Evolutionary conservation across 2,329 filamentous ascomycete genomes (phyloP).

Genomic region (Colletotrichum shisoi): DNA sequence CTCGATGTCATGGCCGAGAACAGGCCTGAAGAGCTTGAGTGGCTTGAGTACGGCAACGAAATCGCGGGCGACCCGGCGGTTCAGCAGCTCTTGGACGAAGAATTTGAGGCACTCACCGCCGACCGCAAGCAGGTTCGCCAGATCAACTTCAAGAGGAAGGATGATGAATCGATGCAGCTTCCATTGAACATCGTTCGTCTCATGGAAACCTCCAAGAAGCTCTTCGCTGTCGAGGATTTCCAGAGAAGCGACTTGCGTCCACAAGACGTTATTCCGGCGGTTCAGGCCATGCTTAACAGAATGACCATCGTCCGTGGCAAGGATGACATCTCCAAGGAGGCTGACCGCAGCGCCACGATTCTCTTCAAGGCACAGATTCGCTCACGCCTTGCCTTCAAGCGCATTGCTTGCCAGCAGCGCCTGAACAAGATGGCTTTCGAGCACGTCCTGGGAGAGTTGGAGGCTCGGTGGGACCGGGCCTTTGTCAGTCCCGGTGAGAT

Average conservation of each 20-base stretch:
- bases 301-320: constrained; percentile 86
- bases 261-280: constrained; percentile 81
- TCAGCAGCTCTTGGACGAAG: constrained; percentile 84
- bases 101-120: constrained; percentile 80
- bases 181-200: constrained; percentile 92
- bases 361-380: constrained; percentile 92
- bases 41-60: constrained; percentile 86
- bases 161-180: constrained; percentile 86
- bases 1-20: constrained; percentile 82
- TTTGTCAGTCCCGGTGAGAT: constrained; percentile 94
- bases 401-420: constrained; percentile 83
- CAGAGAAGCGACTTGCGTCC: constrained; percentile 90
- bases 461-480: constrained; percentile 85
- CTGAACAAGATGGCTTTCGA: constrained; percentile 92
- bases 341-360: constrained; percentile 85
- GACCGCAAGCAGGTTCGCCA: constrained; percentile 78
- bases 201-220: constrained; percentile 86
- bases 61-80: constrained; percentile 87
- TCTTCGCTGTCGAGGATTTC: constrained; percentile 87
- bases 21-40: constrained; percentile 65
- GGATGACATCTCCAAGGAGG: constrained; percentile 83
- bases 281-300: constrained; percentile 76
- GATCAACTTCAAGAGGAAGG: constrained; percentile 72
- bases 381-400: constrained; percentile 90
- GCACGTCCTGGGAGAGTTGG: constrained; percentile 88